Percentiles rank a stretch among this genome's conserved stretches.
These are phyloP conservation scores for Talaromyces adpressus DNA, from an alignment of 495 filamentous ascomycete genomes.

Conservation along the genomic window DNA sequence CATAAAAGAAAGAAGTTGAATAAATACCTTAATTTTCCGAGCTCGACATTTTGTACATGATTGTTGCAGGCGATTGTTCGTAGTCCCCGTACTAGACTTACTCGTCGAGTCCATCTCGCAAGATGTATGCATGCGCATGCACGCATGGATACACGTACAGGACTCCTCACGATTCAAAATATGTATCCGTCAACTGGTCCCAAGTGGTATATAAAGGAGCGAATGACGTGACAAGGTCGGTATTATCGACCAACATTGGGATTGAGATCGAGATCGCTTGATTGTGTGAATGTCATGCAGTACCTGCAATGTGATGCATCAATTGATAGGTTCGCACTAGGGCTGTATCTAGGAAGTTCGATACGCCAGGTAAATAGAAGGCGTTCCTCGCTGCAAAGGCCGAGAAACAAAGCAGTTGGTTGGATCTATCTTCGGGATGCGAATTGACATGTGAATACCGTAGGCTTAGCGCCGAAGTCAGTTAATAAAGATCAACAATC, in stretches of 20 bases:
- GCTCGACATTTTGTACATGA: conserved; percentile 1
- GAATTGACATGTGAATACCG: not conserved
- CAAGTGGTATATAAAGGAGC: not conserved
- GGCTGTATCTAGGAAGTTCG: not conserved
- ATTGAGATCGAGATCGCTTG: not conserved
- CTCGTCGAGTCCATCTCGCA: not conserved
- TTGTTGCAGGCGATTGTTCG: conserved; percentile 1
- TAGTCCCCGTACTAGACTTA: not conserved
- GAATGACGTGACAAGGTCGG: not conserved
- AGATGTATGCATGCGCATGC: not conserved
- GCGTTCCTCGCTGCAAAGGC: not conserved
- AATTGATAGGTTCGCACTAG: not conserved
- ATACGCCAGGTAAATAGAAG: not conserved
- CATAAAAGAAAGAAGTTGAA: not conserved
- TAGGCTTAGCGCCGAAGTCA: not conserved
- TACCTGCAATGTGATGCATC: not conserved
- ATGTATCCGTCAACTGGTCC: not conserved
- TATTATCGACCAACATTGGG: not conserved
- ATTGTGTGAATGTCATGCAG: not conserved
- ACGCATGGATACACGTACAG: not conserved
- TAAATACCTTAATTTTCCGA: conserved; percentile 1
- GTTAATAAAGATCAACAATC: not conserved
- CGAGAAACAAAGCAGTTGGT: not conserved
- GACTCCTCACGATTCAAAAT: not conserved
- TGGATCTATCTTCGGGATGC: not conserved